phyloP scores from a whole-genome alignment of 2,329 filamentous ascomycete species.

The Sporothrix phasma region DNA sequence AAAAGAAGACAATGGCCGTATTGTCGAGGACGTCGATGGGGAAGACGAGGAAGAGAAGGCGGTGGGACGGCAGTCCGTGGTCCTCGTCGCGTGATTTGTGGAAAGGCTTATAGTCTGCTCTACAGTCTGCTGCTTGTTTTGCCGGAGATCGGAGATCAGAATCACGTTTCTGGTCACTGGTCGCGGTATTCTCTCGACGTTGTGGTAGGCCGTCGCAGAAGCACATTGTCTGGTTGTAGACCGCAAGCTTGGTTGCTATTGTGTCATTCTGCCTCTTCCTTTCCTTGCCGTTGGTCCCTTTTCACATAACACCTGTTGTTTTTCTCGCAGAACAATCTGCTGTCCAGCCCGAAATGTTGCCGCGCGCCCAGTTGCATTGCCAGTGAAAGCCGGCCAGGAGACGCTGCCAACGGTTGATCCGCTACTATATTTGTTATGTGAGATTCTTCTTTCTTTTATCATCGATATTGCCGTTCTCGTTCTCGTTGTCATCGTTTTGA shows the following conservation, averaged over 20 bases:
- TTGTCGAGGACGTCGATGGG: too few relatives aligned
- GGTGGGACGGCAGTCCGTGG: background rate
- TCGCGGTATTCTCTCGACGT: background rate
- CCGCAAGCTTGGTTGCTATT: background rate
- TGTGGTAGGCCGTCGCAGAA: background rate
- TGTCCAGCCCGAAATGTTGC: conserved; percentile 11
- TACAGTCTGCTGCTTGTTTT: background rate
- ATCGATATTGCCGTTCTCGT: too few relatives aligned
- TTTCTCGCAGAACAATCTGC: too few relatives aligned
- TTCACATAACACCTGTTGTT: too few relatives aligned
- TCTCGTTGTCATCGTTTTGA: too few relatives aligned
- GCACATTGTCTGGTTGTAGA: background rate
- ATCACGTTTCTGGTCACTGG: background rate
- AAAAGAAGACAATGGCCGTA: too few relatives aligned
- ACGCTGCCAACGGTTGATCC: background rate
- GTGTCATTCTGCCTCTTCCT: background rate
- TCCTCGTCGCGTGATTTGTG: background rate
- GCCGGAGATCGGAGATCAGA: too few relatives aligned
- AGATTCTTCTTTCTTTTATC: too few relatives aligned
- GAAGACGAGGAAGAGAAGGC: background rate
- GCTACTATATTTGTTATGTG: background rate
- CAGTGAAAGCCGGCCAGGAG: conserved; percentile 16
- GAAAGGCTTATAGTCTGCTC: background rate
- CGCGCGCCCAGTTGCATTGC: conserved; percentile 15
- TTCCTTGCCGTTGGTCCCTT: background rate